These are phyloP conservation scores for Testicularia cyperi DNA, from an alignment of 1,284 basidiomycete genomes.

Conservation along the genomic window DNA sequence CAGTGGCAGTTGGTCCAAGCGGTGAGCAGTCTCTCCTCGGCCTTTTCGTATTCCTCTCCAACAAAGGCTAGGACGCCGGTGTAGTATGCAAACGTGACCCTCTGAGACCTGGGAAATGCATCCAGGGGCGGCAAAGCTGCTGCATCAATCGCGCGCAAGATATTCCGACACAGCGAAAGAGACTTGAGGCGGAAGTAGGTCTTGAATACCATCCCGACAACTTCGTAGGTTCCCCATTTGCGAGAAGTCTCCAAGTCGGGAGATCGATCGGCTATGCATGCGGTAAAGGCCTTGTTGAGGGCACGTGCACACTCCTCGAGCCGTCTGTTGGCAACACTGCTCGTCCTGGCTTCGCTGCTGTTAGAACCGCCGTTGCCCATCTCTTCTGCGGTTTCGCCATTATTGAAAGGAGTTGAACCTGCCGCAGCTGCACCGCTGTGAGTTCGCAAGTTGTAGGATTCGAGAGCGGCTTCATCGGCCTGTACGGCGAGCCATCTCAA, in stretches of 20 bases:
- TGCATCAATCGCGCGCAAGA: constrained; percentile 81
- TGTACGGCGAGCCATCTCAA: constrained; percentile 42
- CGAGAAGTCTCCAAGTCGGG: constrained; percentile 70
- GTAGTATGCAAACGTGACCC: constrained; percentile 79
- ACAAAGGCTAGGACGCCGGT: constrained; percentile 89
- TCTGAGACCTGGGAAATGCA: constrained; percentile 78
- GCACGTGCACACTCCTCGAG: constrained; percentile 89
- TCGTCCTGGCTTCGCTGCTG: constrained; percentile 1
- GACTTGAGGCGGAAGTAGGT: constrained; percentile 92
- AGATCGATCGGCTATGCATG: constrained; percentile 79
- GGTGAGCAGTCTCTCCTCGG: constrained; percentile 77
- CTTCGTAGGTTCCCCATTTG: constrained; percentile 90
- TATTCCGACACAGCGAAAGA: constrained; percentile 86
- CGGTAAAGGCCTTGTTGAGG: constrained; percentile 87
- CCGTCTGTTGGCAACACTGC: constrained; percentile 61
- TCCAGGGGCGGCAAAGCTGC: constrained; percentile 80
- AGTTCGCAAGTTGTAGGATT: not conserved
- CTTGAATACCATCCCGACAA: constrained; percentile 88
- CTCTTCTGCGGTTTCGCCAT: too few relatives aligned
- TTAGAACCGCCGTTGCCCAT: not conserved
- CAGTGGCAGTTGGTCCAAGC: constrained; percentile 79
- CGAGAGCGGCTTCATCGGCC: constrained; percentile 34
- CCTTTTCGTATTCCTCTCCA: constrained; percentile 77
- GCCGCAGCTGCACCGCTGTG: constrained; percentile 4
- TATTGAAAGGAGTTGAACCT: too few relatives aligned